A percentile compares a stretch with the other conserved stretches of the same genome.
phyloP scores from a whole-genome alignment of 208 protist genomes.

The Leishmania mexicana region DNA sequence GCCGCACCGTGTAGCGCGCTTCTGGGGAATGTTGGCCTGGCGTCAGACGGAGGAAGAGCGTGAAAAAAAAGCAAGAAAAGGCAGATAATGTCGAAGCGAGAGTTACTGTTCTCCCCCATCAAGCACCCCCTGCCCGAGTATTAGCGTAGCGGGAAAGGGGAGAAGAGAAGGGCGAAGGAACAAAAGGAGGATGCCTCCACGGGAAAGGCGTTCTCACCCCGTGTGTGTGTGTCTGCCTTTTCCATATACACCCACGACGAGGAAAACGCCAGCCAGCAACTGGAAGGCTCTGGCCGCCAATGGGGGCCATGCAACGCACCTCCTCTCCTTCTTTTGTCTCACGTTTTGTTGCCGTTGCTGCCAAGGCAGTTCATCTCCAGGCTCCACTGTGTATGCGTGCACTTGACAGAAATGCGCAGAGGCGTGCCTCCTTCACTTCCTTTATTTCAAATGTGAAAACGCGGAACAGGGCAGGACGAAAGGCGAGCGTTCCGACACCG shows the following conservation, averaged over 20 bases:
- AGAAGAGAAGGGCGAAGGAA: background rate
- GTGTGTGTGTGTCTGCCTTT: background rate
- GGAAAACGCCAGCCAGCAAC: background rate
- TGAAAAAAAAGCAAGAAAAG: background rate
- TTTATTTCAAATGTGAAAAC: background rate
- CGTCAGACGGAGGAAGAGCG: too few relatives aligned
- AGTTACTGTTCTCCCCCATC: background rate
- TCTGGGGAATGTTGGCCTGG: background rate
- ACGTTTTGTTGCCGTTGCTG: background rate
- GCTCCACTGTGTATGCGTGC: too few relatives aligned
- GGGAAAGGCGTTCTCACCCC: background rate
- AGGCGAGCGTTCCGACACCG: background rate
- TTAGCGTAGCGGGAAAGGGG: background rate
- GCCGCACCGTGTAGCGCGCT: background rate
- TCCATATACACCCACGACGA: background rate
- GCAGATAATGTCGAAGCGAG: background rate
- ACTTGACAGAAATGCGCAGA: background rate
- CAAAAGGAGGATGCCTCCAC: background rate
- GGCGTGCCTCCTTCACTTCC: background rate
- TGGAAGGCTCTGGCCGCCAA: background rate
- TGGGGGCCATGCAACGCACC: background rate
- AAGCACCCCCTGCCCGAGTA: background rate
- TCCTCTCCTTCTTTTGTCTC: background rate
- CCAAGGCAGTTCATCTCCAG: background rate
- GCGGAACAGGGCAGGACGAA: background rate